Evolutionary conservation across 1,284 basidiomycete species (phyloP).

Genomic region (Fomitopsis pinicola): DNA sequence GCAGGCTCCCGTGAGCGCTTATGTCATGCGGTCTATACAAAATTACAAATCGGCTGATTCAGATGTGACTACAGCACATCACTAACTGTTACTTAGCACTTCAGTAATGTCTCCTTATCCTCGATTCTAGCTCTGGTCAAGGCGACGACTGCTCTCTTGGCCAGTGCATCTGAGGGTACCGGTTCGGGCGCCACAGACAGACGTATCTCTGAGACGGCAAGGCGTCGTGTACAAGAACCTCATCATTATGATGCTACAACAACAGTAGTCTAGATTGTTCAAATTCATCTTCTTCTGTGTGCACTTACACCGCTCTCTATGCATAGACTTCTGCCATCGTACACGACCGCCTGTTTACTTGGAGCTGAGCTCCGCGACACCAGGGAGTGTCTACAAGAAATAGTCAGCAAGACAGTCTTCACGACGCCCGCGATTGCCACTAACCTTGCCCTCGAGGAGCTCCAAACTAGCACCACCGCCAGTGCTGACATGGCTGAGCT

Average conservation of each 20-base stretch:
- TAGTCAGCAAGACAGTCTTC: no score
- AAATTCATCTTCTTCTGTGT: background rate
- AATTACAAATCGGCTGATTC: no score
- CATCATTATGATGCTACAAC: background rate
- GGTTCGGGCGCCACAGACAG: no score
- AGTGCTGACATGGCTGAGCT: slow-evolving; percentile 94
- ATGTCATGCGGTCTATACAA: background rate
- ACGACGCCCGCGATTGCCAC: slow-evolving; percentile 13
- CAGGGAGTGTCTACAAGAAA: slow-evolving; percentile 63
- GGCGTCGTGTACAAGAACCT: background rate
- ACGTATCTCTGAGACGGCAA: no score
- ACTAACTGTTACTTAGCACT: background rate
- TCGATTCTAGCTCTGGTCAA: no score
- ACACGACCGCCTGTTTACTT: slow-evolving; percentile 31
- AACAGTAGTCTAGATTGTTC: background rate
- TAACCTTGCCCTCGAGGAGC: slow-evolving; percentile 93
- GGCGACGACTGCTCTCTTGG: no score
- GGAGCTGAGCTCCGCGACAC: slow-evolving; percentile 80
- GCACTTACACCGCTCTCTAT: background rate
- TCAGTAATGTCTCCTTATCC: background rate
- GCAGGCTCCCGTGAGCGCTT: background rate
- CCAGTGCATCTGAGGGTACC: no score
- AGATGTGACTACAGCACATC: background rate
- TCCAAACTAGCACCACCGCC: slow-evolving; percentile 96
- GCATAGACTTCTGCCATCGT: background rate